These are phyloP conservation scores for Hanseniaspora jakobsenii DNA, from an alignment of 805 yeast species.

Conservation along the genomic window DNA sequence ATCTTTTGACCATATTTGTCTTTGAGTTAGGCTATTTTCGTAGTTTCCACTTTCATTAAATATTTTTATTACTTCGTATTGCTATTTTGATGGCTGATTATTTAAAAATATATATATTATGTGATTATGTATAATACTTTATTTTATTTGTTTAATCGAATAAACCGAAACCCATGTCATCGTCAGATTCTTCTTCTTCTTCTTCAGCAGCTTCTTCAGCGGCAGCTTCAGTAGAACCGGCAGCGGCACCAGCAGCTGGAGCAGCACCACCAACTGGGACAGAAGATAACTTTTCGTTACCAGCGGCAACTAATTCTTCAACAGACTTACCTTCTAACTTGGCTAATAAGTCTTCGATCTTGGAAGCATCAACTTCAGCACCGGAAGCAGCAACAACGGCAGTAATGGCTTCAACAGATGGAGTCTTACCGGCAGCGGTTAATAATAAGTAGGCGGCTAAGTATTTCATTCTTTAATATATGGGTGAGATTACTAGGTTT, in stretches of 20 bases:
- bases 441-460: slow-evolving; percentile 98
- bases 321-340: slow-evolving; percentile 90
- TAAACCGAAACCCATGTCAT: slow-evolving; percentile 92
- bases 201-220: slow-evolving; percentile 63
- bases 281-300: slow-evolving; percentile 91
- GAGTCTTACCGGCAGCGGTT: slow-evolving; percentile 93
- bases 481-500: background rate
- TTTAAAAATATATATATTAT: slow-evolving; percentile 3
- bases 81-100: background rate
- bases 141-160: slow-evolving; percentile 62
- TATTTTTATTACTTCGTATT: no score
- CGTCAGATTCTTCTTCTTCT: slow-evolving; percentile 54
- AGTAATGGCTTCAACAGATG: slow-evolving; percentile 86
- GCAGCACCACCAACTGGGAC: slow-evolving; percentile 98
- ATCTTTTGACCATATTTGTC: no score
- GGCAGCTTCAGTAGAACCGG: slow-evolving; percentile 58
- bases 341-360: slow-evolving; percentile 64
- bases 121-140: background rate
- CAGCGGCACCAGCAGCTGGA: slow-evolving; percentile 59
- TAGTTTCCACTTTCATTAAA: no score
- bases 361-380: slow-evolving; percentile 85
- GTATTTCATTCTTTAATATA: slow-evolving; percentile 59
- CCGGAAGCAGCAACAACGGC: slow-evolving; percentile 87
- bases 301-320: slow-evolving; percentile 83
- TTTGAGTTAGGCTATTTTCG: no score